Evolutionary conservation across 495 filamentous ascomycete genomes (phyloP), one percentile per base, ranked within the genome.

Genomic region (Penicillium crystallinum): DNA sequence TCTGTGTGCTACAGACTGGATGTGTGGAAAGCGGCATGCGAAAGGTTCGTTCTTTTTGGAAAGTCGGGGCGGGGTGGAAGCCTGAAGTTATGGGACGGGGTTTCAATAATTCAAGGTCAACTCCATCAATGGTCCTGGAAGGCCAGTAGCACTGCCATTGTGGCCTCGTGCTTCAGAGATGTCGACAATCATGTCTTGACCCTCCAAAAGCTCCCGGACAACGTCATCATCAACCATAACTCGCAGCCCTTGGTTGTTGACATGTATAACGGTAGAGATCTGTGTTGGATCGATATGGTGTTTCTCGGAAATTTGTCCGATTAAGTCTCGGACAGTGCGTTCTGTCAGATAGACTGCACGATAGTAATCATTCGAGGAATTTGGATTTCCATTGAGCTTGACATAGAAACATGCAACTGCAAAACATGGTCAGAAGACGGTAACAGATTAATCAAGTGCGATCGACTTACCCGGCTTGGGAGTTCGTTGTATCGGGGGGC

Each of bases 211-310:
- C 65, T 91, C 86, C n/a, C 80, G 80, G 17, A 98, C 83, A 25
- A 93, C 84, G 41, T 96, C 90, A 54, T 98, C 89, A 65, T 98
- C 93, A 46, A 97, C 77, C 64, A 91, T 83, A 39, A 98, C 85
- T 56, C 87, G 81, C 4, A 97, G 65, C 0, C 91, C 90, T 49
- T 81, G 80, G 19, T 79, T 69, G 21, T 87, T 85, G 50, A 91
- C 73, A 31, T 78, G 88, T 19, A 96, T 66, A 1, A 85, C 83
- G 25, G 87, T 83, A 11, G 82, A 66, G 35, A 97, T 81, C 27
- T 77, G 79, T 2, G 72, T 66, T 0, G 86, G 77, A 44, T 97
- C 88, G 48, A 98, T 79, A 14, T 84, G 78, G 61, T 83, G 88
- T 69, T 96, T 97, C 27, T 74, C 63, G 2, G 89, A 85, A 22